phyloP scores from a whole-genome alignment of 352 stramenopile species.

The Pythium biforme region DNA sequence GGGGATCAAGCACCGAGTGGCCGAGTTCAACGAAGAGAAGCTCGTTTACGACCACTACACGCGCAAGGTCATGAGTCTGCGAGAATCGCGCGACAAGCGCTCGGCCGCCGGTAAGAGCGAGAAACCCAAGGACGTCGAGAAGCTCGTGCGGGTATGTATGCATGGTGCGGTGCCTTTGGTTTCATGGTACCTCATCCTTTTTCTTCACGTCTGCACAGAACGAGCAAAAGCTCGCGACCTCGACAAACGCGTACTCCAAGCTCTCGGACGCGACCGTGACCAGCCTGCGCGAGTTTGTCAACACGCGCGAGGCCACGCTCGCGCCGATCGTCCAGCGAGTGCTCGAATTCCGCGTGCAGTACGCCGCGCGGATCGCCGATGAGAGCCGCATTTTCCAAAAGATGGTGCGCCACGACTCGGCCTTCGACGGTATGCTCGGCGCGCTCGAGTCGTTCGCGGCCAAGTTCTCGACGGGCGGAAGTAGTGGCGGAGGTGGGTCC shows the following conservation, averaged over 20 bases:
- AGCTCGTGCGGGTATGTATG: constrained; percentile 54
- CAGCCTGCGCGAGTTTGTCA: constrained; percentile 60
- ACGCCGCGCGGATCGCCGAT: constrained; percentile 53
- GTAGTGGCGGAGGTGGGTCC: constrained; percentile 4
- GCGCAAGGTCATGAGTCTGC: constrained; percentile 62
- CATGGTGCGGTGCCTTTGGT: background rate
- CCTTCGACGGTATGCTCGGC: constrained; percentile 40
- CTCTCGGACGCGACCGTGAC: constrained; percentile 58
- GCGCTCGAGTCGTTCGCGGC: constrained; percentile 44
- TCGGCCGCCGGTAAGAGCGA: constrained; percentile 44
- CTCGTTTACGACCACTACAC: constrained; percentile 79
- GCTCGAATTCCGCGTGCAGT: constrained; percentile 62
- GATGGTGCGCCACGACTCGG: constrained; percentile 41
- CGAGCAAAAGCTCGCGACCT: constrained; percentile 71
- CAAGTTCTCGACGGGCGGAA: constrained; percentile 9
- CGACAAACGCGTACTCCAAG: constrained; percentile 67
- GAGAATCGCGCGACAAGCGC: constrained; percentile 67
- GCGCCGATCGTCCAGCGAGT: constrained; percentile 61
- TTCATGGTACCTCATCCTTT: background rate
- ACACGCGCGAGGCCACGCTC: constrained; percentile 56
- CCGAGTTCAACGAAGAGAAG: constrained; percentile 63
- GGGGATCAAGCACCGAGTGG: constrained; percentile 45
- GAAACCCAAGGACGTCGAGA: constrained; percentile 76
- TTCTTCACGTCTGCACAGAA: constrained; percentile 40
- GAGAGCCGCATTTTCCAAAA: constrained; percentile 53